A percentile compares a stretch with the other conserved stretches of the same genome.
Conservation (phyloP, 2,329 filamentous ascomycete species). For the Stemphylium vesicarium region DNA sequence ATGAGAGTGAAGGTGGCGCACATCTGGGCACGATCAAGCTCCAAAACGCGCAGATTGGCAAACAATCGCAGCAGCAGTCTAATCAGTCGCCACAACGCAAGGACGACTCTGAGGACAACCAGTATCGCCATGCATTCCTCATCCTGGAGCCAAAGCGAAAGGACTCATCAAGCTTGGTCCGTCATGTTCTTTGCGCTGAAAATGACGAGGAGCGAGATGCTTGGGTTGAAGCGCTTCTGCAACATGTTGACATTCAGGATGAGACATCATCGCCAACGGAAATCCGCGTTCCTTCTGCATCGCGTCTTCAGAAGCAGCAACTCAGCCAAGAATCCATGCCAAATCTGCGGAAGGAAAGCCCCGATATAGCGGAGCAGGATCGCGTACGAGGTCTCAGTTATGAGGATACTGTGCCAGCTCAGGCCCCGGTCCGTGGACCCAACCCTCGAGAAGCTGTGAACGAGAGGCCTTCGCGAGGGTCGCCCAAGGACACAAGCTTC, state of each 20-base stretch:
- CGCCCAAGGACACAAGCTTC: constrained; percentile 46
- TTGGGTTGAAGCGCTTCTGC: constrained; percentile 89
- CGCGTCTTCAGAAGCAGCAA: constrained; percentile 51
- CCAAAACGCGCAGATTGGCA: constrained; percentile 88
- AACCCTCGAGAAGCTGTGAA: constrained; percentile 37
- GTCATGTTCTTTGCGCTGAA: constrained; percentile 94
- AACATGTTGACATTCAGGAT: constrained; percentile 81
- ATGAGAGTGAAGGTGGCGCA: constrained; percentile 85
- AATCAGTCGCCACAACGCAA: constrained; percentile 67
- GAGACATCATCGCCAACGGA: constrained; percentile 38
- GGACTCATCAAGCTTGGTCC: constrained; percentile 84
- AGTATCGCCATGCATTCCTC: constrained; percentile 95
- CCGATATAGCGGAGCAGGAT: constrained; percentile 43
- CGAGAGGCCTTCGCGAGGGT: constrained; percentile 31
- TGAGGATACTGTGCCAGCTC: constrained; percentile 63
- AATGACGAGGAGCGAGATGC: constrained; percentile 90
- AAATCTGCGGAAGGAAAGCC: constrained; percentile 46
- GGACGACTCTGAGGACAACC: constrained; percentile 83
- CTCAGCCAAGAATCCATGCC: constrained; percentile 36
- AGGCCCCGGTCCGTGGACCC: constrained; percentile 61
- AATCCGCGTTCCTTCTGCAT: constrained; percentile 52
- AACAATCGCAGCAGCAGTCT: constrained; percentile 73
- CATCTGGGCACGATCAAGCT: constrained; percentile 95
- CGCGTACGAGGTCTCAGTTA: constrained; percentile 60
- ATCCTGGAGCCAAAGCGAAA: constrained; percentile 96